A percentile compares a stretch with the other conserved stretches of the same genome.
Evolutionary conservation across 179 eudicot genomes (phyloP).

Genomic region (Pouteria campechiana): DNA sequence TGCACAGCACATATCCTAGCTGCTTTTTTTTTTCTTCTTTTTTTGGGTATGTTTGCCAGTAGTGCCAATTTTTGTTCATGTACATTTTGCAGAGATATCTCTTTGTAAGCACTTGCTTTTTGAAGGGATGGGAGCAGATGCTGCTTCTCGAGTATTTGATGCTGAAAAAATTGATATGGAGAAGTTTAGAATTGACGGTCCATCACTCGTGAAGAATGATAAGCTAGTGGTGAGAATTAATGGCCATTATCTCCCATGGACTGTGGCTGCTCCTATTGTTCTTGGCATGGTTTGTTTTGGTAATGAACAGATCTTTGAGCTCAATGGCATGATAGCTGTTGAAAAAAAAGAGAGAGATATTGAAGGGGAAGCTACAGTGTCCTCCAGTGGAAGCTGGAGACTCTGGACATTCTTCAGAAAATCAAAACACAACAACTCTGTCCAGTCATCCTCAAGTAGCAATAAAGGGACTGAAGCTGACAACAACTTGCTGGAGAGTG

Average conservation of each 20-base stretch:
- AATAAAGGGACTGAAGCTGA: conserved; percentile 15
- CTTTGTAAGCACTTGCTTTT: too few relatives aligned
- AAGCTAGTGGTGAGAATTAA: too few relatives aligned
- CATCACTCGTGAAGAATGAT: too few relatives aligned
- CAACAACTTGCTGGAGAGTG: conserved; percentile 8
- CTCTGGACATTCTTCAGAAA: conserved; percentile 57
- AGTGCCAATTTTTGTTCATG: too few relatives aligned
- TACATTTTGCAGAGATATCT: too few relatives aligned
- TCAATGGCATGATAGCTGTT: conserved; percentile 27
- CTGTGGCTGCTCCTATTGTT: conserved; percentile 31
- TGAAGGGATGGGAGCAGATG: too few relatives aligned
- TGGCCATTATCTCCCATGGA: conserved; percentile 42
- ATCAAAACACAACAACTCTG: conserved; percentile 27
- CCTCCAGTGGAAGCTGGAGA: conserved; percentile 44
- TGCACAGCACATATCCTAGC: too few relatives aligned
- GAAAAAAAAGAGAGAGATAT: conserved; percentile 16
- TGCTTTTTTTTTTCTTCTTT: too few relatives aligned
- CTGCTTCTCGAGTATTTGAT: too few relatives aligned
- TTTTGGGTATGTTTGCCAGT: too few relatives aligned
- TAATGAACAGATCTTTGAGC: conserved; percentile 21
- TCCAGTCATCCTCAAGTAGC: conserved; percentile 3
- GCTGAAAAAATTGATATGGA: too few relatives aligned
- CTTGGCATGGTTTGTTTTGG: conserved; percentile 20
- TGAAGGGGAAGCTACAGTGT: conserved; percentile 23
- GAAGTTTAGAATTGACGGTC: too few relatives aligned